A percentile compares a stretch with the other conserved stretches of the same genome.
Conservation (phyloP, 2,329 filamentous ascomycete genomes). For the Colletotrichum noveboracense region DNA sequence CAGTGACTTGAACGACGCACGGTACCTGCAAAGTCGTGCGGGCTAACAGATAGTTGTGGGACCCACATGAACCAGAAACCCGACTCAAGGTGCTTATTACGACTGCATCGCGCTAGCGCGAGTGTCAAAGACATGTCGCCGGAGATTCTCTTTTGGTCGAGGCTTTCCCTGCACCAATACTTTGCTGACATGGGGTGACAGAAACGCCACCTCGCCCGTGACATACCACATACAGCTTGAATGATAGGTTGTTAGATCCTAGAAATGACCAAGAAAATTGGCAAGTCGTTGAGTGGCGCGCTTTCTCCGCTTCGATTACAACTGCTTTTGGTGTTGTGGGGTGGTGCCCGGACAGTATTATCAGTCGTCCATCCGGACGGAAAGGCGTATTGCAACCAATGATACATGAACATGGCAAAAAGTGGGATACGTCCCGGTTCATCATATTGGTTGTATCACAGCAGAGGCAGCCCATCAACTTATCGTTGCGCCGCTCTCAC, state of each 20-base stretch:
- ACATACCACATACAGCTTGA: background rate
- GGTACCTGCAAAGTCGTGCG: background rate
- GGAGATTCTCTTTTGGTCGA: background rate
- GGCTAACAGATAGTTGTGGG: background rate
- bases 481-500: background rate
- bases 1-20: background rate
- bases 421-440: background rate
- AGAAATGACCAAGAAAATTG: background rate
- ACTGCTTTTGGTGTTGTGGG: background rate
- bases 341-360: background rate
- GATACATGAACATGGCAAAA: background rate
- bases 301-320: background rate
- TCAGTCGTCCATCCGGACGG: background rate
- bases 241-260: background rate
- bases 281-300: background rate
- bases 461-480: background rate
- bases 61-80: background rate
- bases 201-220: background rate
- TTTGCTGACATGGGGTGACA: background rate
- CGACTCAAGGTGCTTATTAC: background rate
- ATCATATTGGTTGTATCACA: background rate
- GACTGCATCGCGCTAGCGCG: background rate
- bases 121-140: background rate
- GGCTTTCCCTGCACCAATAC: background rate
- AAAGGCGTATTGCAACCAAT: background rate